A percentile compares a stretch with the other conserved stretches of the same genome.
Evolutionary conservation across 2,329 filamentous ascomycete genomes (phyloP).

Genomic region (Myrmaecium sp.): DNA sequence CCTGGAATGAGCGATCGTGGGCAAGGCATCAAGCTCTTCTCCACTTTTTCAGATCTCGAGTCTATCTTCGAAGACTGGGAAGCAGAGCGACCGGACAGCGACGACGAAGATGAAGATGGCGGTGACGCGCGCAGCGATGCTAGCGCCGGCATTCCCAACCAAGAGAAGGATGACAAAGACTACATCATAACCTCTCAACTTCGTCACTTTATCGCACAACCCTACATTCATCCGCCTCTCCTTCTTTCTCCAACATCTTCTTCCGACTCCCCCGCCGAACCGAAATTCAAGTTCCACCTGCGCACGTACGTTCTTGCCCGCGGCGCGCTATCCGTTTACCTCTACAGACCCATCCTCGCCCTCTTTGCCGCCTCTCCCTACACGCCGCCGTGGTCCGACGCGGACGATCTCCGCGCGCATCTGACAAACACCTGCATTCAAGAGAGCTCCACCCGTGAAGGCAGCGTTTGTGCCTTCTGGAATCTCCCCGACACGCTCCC

Average conservation of each 20-base stretch:
- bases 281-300: conserved; percentile 75
- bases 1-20: conserved; percentile 95
- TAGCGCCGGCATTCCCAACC: conserved; percentile 4
- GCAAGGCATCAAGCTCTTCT: conserved; percentile 82
- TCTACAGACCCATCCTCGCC: conserved; percentile 82
- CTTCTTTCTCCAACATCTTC: conserved; percentile 47
- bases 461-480: conserved; percentile 62
- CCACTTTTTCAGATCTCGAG: conserved; percentile 66
- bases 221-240: conserved; percentile 81
- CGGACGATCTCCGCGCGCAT: conserved; percentile 49
- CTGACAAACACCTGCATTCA: conserved; percentile 95
- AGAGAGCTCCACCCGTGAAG: conserved; percentile 35
- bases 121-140: conserved; percentile 27
- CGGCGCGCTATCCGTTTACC: conserved; percentile 63
- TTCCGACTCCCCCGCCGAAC: conserved; percentile 3
- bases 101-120: conserved; percentile 42
- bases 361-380: conserved; percentile 74
- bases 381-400: conserved; percentile 37
- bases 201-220: conserved; percentile 88
- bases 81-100: conserved; percentile 44
- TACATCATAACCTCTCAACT: conserved; percentile 75
- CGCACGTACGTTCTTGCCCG: conserved; percentile 75
- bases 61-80: conserved; percentile 89
- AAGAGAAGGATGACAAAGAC: conserved; percentile 16
- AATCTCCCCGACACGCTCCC: conserved; percentile 31